Evolutionary conservation across 2,329 filamentous ascomycete genomes (phyloP).

Genomic region (Sporothrix phasma): DNA sequence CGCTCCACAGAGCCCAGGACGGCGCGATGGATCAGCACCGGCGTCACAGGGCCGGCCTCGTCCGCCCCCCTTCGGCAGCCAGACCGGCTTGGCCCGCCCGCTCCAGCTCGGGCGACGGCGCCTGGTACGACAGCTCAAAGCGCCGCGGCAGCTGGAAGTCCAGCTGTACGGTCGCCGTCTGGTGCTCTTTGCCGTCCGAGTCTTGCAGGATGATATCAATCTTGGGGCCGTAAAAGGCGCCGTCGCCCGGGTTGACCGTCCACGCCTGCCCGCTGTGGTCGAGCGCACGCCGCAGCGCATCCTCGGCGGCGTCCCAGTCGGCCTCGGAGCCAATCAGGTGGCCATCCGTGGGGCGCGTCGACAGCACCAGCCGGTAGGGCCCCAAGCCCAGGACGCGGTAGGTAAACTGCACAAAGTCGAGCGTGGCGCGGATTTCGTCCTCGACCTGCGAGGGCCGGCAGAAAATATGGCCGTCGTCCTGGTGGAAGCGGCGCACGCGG

Average conservation of each 20-base stretch:
- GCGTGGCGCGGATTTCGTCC: conserved; percentile 60
- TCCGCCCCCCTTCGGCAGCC: conserved; percentile 30
- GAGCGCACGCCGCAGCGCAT: conserved; percentile 54
- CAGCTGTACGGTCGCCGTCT: conserved; percentile 80
- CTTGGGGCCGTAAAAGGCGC: conserved; percentile 86
- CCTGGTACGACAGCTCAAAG: conserved; percentile 66
- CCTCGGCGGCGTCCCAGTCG: conserved; percentile 59
- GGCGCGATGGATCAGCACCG: conserved; percentile 77
- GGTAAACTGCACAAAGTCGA: conserved; percentile 64
- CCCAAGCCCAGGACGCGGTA: conserved; percentile 62
- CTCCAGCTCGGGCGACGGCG: conserved; percentile 55
- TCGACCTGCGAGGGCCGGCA: conserved; percentile 68
- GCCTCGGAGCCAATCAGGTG: conserved; percentile 65
- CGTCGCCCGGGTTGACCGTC: conserved; percentile 69
- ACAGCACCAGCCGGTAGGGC: conserved; percentile 65
- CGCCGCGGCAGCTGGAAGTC: conserved; percentile 83
- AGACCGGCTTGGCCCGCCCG: conserved; percentile 32
- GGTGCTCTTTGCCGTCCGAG: conserved; percentile 74
- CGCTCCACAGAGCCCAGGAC: conserved; percentile 77
- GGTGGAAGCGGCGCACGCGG: conserved; percentile 84
- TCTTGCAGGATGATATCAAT: conserved; percentile 79
- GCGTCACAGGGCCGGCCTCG: conserved; percentile 50
- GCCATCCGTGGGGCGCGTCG: conserved; percentile 59
- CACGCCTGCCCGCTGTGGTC: conserved; percentile 56
- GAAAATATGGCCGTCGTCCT: conserved; percentile 89